A percentile compares a stretch with the other conserved stretches of the same genome.
Evolutionary conservation across 306 rosid genomes (phyloP).

Genomic region (Corylus avellana): DNA sequence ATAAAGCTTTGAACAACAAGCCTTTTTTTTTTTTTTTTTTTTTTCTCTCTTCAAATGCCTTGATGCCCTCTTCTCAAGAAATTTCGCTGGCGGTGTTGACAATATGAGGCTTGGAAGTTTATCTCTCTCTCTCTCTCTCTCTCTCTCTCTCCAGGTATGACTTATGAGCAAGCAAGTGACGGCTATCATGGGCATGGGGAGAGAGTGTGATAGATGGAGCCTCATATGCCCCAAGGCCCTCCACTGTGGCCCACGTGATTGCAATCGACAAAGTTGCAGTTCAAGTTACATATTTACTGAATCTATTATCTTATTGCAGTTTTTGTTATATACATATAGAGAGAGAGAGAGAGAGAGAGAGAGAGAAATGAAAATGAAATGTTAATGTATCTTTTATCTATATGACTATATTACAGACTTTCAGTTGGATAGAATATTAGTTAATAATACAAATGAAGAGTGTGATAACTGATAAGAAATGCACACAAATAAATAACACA

Average conservation of each 20-base stretch:
- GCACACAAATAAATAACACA: no score
- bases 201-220: slow-evolving; percentile 28
- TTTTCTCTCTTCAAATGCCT: not conserved
- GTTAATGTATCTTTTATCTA: no score
- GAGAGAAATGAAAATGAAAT: no score
- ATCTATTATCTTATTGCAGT: no score
- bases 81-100: slow-evolving; percentile 7
- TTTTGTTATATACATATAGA: no score
- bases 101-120: slow-evolving; percentile 10
- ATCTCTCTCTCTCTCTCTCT: slow-evolving; percentile 8
- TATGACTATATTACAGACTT: no score
- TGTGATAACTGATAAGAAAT: no score
- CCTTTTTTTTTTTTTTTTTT: not conserved
- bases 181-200: slow-evolving; percentile 45
- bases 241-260: slow-evolving; percentile 66
- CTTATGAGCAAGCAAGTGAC: slow-evolving; percentile 49
- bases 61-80: slow-evolving; percentile 1
- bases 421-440: no score
- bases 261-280: slow-evolving; percentile 15
- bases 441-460: no score
- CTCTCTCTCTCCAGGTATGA: slow-evolving; percentile 24
- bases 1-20: slow-evolving; percentile 29
- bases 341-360: no score
- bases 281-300: not conserved
- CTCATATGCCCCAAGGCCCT: slow-evolving; percentile 31